These are phyloP conservation scores for Capsella bursapastoris DNA, from an alignment of 345 rosid species.

Conservation along the genomic window DNA sequence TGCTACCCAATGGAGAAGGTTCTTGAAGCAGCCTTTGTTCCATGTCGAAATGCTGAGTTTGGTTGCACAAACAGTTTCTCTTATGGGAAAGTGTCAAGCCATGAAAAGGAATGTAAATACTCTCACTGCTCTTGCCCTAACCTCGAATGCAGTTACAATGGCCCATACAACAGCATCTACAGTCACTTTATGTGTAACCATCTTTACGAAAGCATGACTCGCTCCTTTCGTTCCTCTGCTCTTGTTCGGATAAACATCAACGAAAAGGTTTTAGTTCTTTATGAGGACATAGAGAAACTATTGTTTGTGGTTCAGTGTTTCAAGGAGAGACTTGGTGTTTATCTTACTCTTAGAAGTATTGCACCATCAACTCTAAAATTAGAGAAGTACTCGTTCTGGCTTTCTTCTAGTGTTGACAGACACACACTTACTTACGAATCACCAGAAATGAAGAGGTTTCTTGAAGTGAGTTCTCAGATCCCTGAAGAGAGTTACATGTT, in stretches of 20 bases:
- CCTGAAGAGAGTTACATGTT: neutral
- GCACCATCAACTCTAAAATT: neutral
- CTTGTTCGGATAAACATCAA: neutral
- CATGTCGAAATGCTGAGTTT: neutral
- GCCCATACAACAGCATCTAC: neutral
- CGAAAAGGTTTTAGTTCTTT: neutral
- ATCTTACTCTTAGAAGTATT: neutral
- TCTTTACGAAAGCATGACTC: neutral
- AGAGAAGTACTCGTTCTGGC: neutral
- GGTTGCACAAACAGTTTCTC: neutral
- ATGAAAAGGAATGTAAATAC: slow-evolving; percentile 5
- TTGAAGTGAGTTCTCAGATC: neutral
- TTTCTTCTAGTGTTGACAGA: neutral
- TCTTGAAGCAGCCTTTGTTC: neutral
- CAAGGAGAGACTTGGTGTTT: neutral
- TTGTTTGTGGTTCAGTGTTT: neutral
- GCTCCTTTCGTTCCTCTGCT: too few species aligned
- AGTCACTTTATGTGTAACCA: neutral
- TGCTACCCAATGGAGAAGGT: neutral
- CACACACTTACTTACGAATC: neutral
- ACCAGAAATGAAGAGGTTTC: slow-evolving; percentile 3
- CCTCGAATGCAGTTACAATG: neutral
- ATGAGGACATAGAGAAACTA: neutral
- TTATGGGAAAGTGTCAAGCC: neutral
- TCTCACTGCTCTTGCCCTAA: neutral